Conservation (phyloP, 192 early-diverging fungal species). For the Dissophora ornata region DNA sequence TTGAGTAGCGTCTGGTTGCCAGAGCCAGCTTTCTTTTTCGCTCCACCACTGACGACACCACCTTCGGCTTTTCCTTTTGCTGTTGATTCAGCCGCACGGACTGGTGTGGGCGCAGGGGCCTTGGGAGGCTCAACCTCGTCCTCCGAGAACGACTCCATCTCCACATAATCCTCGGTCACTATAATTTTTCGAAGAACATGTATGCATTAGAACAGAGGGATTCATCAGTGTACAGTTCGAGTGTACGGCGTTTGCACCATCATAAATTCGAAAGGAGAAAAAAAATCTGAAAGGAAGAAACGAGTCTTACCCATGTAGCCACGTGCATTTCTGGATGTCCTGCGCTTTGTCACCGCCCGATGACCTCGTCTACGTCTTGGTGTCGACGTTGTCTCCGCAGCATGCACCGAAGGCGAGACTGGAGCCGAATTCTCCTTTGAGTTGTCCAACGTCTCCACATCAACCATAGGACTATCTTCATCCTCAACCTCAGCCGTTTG, state of each 20-base stretch:
- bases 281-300: not conserved
- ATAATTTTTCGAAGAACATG: not conserved
- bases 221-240: no score
- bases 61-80: not conserved
- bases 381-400: not conserved
- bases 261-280: not conserved
- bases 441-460: conserved; percentile 27
- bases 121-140: conserved; percentile 20
- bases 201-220: no score
- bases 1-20: conserved; percentile 49
- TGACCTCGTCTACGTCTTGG: conserved; percentile 22
- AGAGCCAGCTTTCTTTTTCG: conserved; percentile 32
- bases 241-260: no score
- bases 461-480: conserved; percentile 42
- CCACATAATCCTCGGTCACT: conserved; percentile 43
- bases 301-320: conserved; percentile 40
- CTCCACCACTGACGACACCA: not conserved
- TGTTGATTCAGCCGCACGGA: not conserved
- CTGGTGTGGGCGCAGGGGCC: conserved; percentile 6
- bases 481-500: conserved; percentile 10
- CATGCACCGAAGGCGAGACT: no score
- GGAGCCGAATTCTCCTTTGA: not conserved
- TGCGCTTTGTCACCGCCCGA: conserved; percentile 31
- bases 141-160: conserved; percentile 37
- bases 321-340: conserved; percentile 39